phyloP scores from a whole-genome alignment of 768 basidiomycete genomes.

The Hericium coralloides region DNA sequence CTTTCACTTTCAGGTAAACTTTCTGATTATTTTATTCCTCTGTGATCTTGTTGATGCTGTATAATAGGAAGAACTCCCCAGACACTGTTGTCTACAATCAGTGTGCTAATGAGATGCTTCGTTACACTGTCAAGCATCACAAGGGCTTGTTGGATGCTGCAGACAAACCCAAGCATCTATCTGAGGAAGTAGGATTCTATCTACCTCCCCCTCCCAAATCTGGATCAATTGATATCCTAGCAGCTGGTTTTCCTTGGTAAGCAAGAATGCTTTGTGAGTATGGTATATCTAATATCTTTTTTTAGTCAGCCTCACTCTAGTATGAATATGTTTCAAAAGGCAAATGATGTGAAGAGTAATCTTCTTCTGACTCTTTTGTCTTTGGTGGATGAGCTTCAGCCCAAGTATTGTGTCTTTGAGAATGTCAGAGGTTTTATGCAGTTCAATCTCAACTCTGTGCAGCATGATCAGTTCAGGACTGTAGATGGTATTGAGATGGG shows the following conservation, averaged over 20 bases:
- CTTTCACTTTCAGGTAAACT: conserved; percentile 50
- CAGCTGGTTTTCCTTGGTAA: conserved; percentile 74
- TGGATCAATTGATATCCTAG: conserved; percentile 50
- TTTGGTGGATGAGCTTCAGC: conserved; percentile 33
- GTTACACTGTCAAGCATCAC: conserved; percentile 46
- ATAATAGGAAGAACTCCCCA: conserved; percentile 42
- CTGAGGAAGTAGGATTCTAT: conserved; percentile 20
- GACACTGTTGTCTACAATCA: conserved; percentile 55
- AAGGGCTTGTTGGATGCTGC: conserved; percentile 20
- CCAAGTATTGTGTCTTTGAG: conserved; percentile 38
- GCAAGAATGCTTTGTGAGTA: neutral
- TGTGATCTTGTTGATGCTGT: conserved; percentile 3
- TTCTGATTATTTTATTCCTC: neutral
- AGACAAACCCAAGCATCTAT: conserved; percentile 31
- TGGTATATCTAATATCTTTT: neutral
- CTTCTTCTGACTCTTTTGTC: conserved; percentile 51
- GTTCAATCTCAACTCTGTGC: conserved; percentile 30
- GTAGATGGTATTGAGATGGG: conserved; percentile 66
- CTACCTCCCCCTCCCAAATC: conserved; percentile 40
- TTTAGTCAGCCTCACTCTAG: conserved; percentile 64
- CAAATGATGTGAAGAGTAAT: conserved; percentile 59
- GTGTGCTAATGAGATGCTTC: conserved; percentile 56
- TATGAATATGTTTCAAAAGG: conserved; percentile 63
- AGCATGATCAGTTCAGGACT: conserved; percentile 32
- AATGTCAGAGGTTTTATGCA: conserved; percentile 38